Evolutionary conservation across 2,329 filamentous ascomycete genomes (phyloP).

Genomic region (Aspergillus glaucus): DNA sequence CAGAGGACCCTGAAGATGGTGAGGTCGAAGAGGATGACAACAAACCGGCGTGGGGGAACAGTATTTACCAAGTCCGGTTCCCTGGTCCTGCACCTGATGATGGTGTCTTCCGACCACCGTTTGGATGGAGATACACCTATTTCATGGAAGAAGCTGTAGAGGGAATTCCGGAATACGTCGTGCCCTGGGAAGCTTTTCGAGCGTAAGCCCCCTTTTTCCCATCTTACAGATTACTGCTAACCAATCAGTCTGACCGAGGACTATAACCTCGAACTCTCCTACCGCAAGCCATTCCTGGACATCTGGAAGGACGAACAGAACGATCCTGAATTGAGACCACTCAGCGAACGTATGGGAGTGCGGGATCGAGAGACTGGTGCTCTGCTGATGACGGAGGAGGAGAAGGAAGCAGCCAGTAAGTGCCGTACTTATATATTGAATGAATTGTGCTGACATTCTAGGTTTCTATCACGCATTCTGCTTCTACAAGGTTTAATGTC

Average conservation of each 20-base stretch:
- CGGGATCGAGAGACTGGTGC: slow-evolving; percentile 60
- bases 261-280: slow-evolving; percentile 92
- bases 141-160: slow-evolving; percentile 94
- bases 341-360: slow-evolving; percentile 96
- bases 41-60: slow-evolving; percentile 81
- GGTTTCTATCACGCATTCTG: slow-evolving; percentile 90
- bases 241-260: slow-evolving; percentile 67
- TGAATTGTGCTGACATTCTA: slow-evolving; percentile 12
- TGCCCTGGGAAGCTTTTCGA: slow-evolving; percentile 96
- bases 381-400: slow-evolving; percentile 70
- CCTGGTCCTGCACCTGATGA: slow-evolving; percentile 74
- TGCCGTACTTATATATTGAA: slow-evolving; percentile 2
- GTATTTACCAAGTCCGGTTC: slow-evolving; percentile 85
- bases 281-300: slow-evolving; percentile 82
- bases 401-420: slow-evolving; percentile 78
- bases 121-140: slow-evolving; percentile 97
- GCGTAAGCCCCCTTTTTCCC: slow-evolving; percentile 42
- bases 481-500: slow-evolving; percentile 78
- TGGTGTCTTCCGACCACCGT: slow-evolving; percentile 87
- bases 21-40: slow-evolving; percentile 56
- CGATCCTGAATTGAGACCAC: slow-evolving; percentile 67
- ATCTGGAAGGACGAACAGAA: slow-evolving; percentile 91
- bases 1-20: slow-evolving; percentile 36
- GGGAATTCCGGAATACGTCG: slow-evolving; percentile 93
- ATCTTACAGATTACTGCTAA: slow-evolving; percentile 5